phyloP scores from a whole-genome alignment of 2,329 filamentous ascomycete genomes.

The Alternaria infectoria region DNA sequence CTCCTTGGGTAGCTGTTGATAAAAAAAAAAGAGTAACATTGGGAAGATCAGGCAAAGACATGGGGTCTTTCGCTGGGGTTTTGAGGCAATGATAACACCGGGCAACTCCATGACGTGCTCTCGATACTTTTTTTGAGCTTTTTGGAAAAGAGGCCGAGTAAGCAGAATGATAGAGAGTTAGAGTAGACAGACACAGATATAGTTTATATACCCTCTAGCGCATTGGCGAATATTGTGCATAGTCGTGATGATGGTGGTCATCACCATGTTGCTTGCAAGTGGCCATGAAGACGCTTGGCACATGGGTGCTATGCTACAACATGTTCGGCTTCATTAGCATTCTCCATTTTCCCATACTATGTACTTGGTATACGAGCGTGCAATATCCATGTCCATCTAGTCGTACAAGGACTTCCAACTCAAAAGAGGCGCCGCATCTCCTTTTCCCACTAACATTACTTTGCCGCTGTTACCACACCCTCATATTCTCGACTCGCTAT shows the following conservation, averaged over 20 bases:
- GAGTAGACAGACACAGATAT: neutral
- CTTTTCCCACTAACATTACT: slow-evolving; percentile 38
- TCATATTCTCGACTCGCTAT: slow-evolving; percentile 92
- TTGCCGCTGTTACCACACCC: slow-evolving; percentile 77
- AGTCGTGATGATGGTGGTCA: neutral
- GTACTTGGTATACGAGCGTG: slow-evolving; percentile 12
- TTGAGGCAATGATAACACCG: neutral
- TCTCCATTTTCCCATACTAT: slow-evolving; percentile 15
- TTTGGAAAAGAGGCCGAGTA: neutral
- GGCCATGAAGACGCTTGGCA: neutral
- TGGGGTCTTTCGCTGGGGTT: rapidly evolving
- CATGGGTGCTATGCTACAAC: neutral
- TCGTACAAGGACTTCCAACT: slow-evolving; percentile 13
- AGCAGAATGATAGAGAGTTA: neutral
- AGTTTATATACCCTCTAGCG: neutral
- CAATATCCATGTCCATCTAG: slow-evolving; percentile 8
- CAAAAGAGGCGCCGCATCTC: neutral
- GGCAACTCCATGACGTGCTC: neutral
- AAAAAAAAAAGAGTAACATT: neutral
- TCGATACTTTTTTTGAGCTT: too few species aligned
- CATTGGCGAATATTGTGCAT: neutral
- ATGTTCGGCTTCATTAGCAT: slow-evolving; percentile 1
- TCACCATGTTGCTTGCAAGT: neutral
- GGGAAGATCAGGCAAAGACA: neutral
- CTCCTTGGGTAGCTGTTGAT: neutral